Conservation (phyloP, 345 rosid species). For the Sonneratia alba region DNA sequence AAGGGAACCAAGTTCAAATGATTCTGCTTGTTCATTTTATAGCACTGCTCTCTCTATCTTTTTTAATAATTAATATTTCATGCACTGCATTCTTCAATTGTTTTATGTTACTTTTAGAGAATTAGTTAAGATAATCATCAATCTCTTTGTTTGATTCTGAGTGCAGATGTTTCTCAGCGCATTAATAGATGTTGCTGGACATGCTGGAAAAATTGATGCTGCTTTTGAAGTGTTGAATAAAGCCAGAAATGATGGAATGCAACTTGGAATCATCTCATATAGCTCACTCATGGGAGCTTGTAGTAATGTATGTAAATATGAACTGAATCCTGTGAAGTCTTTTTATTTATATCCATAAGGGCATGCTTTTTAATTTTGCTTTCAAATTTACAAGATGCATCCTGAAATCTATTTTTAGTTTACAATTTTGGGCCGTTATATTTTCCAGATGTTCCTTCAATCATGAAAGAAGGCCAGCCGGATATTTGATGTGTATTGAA, state of each 20-base stretch:
- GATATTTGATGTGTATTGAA: not conserved
- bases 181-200: conserved; percentile 78
- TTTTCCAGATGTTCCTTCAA: too few relatives aligned
- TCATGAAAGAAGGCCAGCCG: too few relatives aligned
- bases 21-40: not conserved
- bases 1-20: not conserved
- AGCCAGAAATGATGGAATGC: conserved; percentile 52
- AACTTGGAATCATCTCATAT: conserved; percentile 62
- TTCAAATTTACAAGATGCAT: not conserved
- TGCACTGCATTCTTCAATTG: not conserved
- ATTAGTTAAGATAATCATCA: not conserved
- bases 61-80: not conserved
- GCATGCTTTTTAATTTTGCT: not conserved
- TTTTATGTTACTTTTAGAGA: not conserved
- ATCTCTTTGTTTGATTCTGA: not conserved
- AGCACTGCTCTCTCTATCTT: not conserved
- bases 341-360: too few relatives aligned
- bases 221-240: conserved; percentile 63
- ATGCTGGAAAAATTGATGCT: conserved; percentile 65
- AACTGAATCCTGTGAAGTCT: not conserved
- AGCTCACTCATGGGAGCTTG: conserved; percentile 99
- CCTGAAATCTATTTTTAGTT: not conserved
- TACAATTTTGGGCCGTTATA: not conserved
- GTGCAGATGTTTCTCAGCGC: conserved; percentile 84
- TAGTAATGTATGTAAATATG: conserved; percentile 56